Base-by-base conservation (phyloP, 179 eudicot species). In the Patellifolia procumbens region DNA sequence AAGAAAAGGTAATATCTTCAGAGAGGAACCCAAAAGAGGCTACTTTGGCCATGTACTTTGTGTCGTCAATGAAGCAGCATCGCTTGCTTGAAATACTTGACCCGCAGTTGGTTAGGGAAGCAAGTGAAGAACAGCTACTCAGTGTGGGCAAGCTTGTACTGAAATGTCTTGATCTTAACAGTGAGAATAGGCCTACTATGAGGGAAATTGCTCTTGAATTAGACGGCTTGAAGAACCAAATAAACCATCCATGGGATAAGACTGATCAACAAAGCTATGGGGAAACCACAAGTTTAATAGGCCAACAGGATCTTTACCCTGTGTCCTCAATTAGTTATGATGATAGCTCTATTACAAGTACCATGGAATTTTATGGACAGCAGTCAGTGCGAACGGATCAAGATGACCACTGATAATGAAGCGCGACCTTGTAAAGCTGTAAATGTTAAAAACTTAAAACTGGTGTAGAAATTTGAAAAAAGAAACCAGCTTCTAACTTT, bases 211-310 rank as follows among this genome's bases (percentile, higher is more conserved):
- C 62, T 17, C 9, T 53, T 0, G 45, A 70, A 42, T 31, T 52
- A 19, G 62, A 70, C 0, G 60, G 62, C 1, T 53, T 70, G 61
- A 70, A 53, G 62, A 70, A 52, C 31, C 46, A 70, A 70, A 52
- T 20, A 3, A 32, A 20, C 29, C 46, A 51, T 52, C 52, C 35
- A 12, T 39, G 52, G 64, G 64, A 9, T 15, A 46, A 39, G 10
- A 26, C 61, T 7, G 49, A 2, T 34, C 12, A 20, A 32, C 74
- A 53, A 53, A 9, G 13, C 24, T 5, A 26, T 7, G 66, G 60
- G 55, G 45, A 46, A 29, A 17, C 58, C 5, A 61, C 22, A 4
- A 63, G 31, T 16, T 45, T 32, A 10, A 17, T 20, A 0, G 24
- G 20, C 31, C 73, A 70, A 32, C 12, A 16, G 35, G 60, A 49